Conservation (phyloP, 2,329 filamentous ascomycete genomes). For the Nemania serpens region DNA sequence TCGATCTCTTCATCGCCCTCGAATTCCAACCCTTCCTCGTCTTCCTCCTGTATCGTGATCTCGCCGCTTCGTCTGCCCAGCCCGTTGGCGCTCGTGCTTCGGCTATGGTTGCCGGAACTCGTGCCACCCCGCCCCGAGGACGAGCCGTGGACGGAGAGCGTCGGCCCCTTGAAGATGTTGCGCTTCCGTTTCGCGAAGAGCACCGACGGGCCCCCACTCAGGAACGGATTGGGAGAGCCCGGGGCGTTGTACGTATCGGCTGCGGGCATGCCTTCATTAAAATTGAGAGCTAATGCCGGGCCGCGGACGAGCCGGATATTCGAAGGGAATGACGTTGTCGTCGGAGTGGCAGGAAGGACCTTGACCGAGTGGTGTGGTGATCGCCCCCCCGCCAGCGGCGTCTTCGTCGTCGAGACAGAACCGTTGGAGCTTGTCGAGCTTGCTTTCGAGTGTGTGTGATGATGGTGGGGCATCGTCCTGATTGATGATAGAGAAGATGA, state of each 20-base stretch:
- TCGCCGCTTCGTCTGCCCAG: slow-evolving; percentile 73
- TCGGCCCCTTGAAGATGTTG: slow-evolving; percentile 81
- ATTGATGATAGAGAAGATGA: slow-evolving; percentile 94
- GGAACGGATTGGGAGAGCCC: slow-evolving; percentile 63
- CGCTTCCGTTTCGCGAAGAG: slow-evolving; percentile 83
- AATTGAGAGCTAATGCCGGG: slow-evolving; percentile 55
- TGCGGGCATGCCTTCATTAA: slow-evolving; percentile 63
- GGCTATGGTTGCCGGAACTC: slow-evolving; percentile 47
- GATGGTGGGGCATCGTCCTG: slow-evolving; percentile 81
- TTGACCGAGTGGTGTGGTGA: slow-evolving; percentile 92
- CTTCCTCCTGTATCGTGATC: slow-evolving; percentile 72
- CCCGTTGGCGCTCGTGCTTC: slow-evolving; percentile 65
- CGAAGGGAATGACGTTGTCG: slow-evolving; percentile 73
- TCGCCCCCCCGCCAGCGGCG: slow-evolving; percentile 64
- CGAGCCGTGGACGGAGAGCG: slow-evolving; percentile 58
- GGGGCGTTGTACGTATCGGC: slow-evolving; percentile 48
- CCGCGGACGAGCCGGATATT: slow-evolving; percentile 83
- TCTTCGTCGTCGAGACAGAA: slow-evolving; percentile 71
- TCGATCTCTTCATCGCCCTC: slow-evolving; percentile 39
- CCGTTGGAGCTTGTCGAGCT: slow-evolving; percentile 87
- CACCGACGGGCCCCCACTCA: slow-evolving; percentile 57
- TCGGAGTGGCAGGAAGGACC: slow-evolving; percentile 90
- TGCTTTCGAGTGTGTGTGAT: slow-evolving; percentile 89
- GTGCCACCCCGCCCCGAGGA: slow-evolving; percentile 41
- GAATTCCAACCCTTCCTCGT: slow-evolving; percentile 53